phyloP scores from a whole-genome alignment of 495 filamentous ascomycete genomes.

The Penicillium atrosanguineum region DNA sequence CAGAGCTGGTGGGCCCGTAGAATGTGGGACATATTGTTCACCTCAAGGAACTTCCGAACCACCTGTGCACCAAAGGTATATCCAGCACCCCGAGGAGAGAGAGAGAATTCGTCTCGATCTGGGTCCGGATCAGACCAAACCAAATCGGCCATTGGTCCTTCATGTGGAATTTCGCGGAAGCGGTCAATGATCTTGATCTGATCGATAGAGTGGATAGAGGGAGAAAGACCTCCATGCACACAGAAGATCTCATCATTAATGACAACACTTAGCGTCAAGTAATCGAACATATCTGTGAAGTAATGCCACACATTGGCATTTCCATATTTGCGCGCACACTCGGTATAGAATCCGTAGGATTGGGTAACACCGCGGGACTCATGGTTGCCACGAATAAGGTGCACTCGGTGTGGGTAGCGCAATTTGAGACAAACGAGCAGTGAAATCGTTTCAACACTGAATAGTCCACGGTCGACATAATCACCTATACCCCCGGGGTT shows the following conservation, averaged over 20 bases:
- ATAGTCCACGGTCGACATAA: constrained; percentile 96
- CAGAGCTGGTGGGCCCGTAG: constrained; percentile 95
- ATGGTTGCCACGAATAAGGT: constrained; percentile 94
- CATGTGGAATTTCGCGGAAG: constrained; percentile 96
- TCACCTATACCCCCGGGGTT: constrained; percentile 57
- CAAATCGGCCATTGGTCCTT: constrained; percentile 98
- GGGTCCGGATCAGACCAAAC: constrained; percentile 98
- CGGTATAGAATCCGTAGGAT: constrained; percentile 98
- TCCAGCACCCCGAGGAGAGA: constrained; percentile 89
- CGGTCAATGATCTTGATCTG: constrained; percentile 99
- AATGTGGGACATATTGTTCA: constrained; percentile 96
- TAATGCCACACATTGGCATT: constrained; percentile 99
- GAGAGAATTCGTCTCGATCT: constrained; percentile 92
- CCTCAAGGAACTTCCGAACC: constrained; percentile 93
- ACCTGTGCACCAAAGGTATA: constrained; percentile 98
- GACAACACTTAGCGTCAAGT: constrained; percentile 90
- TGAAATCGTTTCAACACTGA: constrained; percentile 96
- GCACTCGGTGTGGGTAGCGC: constrained; percentile 86
- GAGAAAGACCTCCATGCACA: constrained; percentile 92
- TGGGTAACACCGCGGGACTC: constrained; percentile 96
- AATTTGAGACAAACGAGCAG: constrained; percentile 93
- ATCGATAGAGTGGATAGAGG: constrained; percentile 96
- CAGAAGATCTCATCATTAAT: constrained; percentile 99
- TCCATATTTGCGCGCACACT: constrained; percentile 95
- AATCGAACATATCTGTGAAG: constrained; percentile 99